Base-by-base conservation (phyloP, 2,329 filamentous ascomycete genomes). In the Talaromyces piceae region DNA sequence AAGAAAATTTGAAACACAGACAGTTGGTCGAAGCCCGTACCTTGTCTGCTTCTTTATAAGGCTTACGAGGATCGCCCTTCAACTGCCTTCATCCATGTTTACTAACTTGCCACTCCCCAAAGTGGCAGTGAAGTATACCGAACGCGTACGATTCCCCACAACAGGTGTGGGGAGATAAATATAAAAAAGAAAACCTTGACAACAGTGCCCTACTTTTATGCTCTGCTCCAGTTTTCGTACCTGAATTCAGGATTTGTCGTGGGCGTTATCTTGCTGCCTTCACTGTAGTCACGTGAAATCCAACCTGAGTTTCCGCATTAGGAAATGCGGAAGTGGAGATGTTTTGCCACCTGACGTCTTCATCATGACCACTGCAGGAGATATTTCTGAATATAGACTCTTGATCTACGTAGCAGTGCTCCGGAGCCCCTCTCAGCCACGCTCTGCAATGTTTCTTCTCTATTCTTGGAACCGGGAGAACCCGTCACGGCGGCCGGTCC, bases 181-280 rank as follows among this genome's bases (percentile, higher is more conserved):
- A 18, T 8, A n/a, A n/a, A n/a, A n/a, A n/a, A n/a, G n/a, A n/a
- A n/a, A n/a, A n/a, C n/a, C n/a, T 37, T 18, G 16, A 37, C 8
- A 37, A 47, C 39, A 31, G 26, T 51, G 43, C 25, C 13, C 8
- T 45, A 26, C 31, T 22, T 33, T 20, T n/a, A n/a, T n/a, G n/a
- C n/a, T n/a, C n/a, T n/a, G 12, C n/a, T 30, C 31, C 37, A 47
- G 23, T 22, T 23, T 51, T 23, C 49, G 46, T 41, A 41, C 16
- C 46, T 51, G 46, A 13, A 11, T 37, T 3, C 9, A n/a, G 6
- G 23, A 13, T 2, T 43, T 25, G 9, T 43, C n/a, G n/a, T 43
- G 20, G 39, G 5, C 23, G 22, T 16, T 25, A 43, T 43, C 11
- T 22, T 37, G 28, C 44, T 46, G 16, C 25, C 44, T 46, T 13